Evolutionary conservation across 2,329 filamentous ascomycete species (phyloP).

Genomic region (Aspergillus sp.): DNA sequence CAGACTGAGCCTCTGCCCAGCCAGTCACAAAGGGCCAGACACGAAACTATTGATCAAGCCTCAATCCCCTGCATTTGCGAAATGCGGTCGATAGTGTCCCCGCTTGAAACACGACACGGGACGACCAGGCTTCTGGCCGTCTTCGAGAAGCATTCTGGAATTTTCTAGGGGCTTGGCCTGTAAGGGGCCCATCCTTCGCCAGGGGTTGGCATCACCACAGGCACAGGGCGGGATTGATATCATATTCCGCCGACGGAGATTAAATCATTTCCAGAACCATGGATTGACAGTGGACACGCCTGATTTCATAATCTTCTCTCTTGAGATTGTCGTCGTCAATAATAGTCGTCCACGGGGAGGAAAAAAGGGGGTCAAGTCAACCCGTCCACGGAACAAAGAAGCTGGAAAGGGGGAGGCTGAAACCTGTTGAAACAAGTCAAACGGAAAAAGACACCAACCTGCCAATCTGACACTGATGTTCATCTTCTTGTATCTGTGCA

Average conservation of each 20-base stretch:
- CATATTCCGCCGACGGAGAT: conserved; percentile 5
- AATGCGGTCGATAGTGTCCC: not conserved
- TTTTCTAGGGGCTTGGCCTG: conserved; percentile 3
- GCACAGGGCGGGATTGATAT: not conserved
- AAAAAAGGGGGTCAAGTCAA: not conserved
- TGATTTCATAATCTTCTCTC: conserved; percentile 10
- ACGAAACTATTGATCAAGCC: not conserved
- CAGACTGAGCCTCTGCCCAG: not conserved
- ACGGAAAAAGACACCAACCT: not conserved
- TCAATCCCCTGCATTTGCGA: not conserved
- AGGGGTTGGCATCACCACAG: not conserved
- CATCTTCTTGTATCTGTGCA: not conserved
- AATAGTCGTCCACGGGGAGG: not conserved
- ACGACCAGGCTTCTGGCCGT: conserved; percentile 25
- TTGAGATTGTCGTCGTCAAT: not conserved
- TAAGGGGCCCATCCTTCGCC: not conserved
- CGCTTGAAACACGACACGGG: not conserved
- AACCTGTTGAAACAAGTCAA: not conserved
- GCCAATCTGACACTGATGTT: not conserved
- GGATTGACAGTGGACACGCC: conserved; percentile 7
- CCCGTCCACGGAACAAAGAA: not conserved
- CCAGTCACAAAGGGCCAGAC: not conserved
- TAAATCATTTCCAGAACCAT: conserved; percentile 20
- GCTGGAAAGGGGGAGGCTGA: not conserved
- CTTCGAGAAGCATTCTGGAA: conserved; percentile 36